Evolutionary conservation across 768 basidiomycete species (phyloP).

Genomic region (Mycena floridula): DNA sequence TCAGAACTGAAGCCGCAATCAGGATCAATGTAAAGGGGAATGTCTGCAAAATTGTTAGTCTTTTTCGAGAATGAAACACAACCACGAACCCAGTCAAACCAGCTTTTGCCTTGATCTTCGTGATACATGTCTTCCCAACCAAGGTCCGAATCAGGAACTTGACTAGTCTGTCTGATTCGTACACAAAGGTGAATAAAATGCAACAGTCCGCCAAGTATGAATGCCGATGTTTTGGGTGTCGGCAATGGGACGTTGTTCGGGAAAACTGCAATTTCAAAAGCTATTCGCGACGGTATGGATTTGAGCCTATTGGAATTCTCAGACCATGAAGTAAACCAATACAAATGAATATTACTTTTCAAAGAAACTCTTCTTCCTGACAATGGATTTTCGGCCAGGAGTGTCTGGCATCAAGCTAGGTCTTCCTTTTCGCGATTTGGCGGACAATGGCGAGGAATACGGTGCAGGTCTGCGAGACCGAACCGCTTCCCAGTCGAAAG

Average conservation of each 20-base stretch:
- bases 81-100: conserved; percentile 74
- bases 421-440: conserved; percentile 35
- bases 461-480: conserved; percentile 65
- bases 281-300: conserved; percentile 64
- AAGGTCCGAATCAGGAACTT: conserved; percentile 57
- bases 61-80: conserved; percentile 9
- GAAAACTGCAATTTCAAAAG: conserved; percentile 76
- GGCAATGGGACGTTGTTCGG: conserved; percentile 79
- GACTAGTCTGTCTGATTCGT: conserved; percentile 50
- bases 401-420: conserved; percentile 26
- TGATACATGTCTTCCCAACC: conserved; percentile 78
- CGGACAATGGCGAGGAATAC: conserved; percentile 56
- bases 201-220: conserved; percentile 54
- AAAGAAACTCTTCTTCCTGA: conserved; percentile 59
- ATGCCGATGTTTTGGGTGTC: conserved; percentile 56
- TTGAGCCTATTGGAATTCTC: conserved; percentile 37
- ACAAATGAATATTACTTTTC: conserved; percentile 42
- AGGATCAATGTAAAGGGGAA: conserved; percentile 55
- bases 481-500: conserved; percentile 88
- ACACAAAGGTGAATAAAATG: conserved; percentile 67
- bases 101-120: conserved; percentile 54
- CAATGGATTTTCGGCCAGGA: conserved; percentile 43
- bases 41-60: conserved; percentile 36
- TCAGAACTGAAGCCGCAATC: conserved; percentile 47
- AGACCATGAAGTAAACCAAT: conserved; percentile 9